Evolutionary conservation across 352 stramenopile genomes (phyloP), one percentile per base, ranked within the genome.

Genomic region (Phytopythium mirpurense): DNA sequence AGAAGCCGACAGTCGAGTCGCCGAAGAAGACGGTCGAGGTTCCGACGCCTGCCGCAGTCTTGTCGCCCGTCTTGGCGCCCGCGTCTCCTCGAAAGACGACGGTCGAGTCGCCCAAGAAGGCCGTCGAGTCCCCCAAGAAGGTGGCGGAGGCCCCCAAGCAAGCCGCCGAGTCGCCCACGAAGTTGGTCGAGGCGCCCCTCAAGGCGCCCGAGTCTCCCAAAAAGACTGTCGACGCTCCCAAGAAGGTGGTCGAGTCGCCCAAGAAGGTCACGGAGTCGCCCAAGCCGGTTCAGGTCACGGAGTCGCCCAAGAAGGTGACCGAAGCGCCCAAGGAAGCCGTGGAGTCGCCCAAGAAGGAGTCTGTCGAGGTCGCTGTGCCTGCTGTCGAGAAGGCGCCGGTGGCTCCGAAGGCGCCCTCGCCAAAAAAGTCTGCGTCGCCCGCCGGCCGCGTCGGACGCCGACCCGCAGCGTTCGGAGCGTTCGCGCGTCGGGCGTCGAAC

Each of bases 221-320:
- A 26, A 38, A 35, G 12, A 43, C 49, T 23, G 56, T 53, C 16
- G 44, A 36, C 21, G 44, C 57, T 3, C 58, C 64, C 35, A 44
- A 65, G 37, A 32, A 32, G 9, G 26, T 26, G 9, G 27, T 49
- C 9, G 57, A 56, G 38, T 65, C 51, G 0, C 61, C 59, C 2
- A 71, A 70, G 58, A 64, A 70, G 36, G 51, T 43, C 15, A 42
- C 44, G 11, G 62, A 65, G 36, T 49, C 52, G 5, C 34, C 27
- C 11, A 54, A 62, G 24, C 49, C 60, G 54, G 23, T 35, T 10
- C 19, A n/a, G n/a, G n/a, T n/a, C n/a, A n/a, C 21, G 1, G 52
- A 57, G 38, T 62, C 38, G 10, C 50, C 24, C 2, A 49, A 56
- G 41, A 37, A 48, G 40, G 26, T 38, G 14, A 1, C 18, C 2